Percentiles rank a stretch among this genome's conserved stretches.
These are phyloP conservation scores for Apiospora phragmitis DNA, from an alignment of 2,329 filamentous ascomycete genomes.

Conservation along the genomic window DNA sequence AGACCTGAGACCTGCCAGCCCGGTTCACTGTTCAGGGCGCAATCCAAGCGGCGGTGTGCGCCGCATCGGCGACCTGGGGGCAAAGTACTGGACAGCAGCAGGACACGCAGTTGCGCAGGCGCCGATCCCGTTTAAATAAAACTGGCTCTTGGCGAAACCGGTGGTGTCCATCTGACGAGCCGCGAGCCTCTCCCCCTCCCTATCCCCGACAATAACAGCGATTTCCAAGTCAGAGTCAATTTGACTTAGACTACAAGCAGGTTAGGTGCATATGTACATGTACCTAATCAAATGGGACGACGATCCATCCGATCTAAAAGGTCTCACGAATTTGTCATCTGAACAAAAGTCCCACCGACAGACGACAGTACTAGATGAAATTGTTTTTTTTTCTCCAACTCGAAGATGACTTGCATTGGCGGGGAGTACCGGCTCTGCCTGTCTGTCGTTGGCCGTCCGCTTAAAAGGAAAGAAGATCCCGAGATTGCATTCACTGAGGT, in stretches of 20 bases:
- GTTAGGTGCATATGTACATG: constrained; percentile 6
- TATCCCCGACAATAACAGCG: neutral
- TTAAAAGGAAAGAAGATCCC: neutral
- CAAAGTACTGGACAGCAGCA: neutral
- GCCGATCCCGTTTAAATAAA: neutral
- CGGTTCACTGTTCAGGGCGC: neutral
- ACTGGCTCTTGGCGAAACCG: neutral
- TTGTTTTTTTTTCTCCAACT: neutral
- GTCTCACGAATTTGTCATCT: neutral
- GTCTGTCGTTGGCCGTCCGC: neutral
- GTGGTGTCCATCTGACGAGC: neutral
- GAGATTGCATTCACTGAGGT: neutral
- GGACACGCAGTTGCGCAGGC: constrained; percentile 4
- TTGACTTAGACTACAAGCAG: neutral
- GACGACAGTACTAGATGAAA: neutral
- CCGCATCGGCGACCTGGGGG: neutral
- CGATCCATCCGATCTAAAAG: constrained; percentile 4
- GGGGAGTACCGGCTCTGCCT: neutral
- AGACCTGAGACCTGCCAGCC: neutral
- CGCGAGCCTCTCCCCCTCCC: neutral
- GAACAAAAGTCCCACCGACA: neutral
- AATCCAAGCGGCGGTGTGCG: constrained; percentile 3
- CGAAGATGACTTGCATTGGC: neutral
- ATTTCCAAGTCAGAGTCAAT: neutral
- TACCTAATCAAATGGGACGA: constrained; percentile 8